Conservation (phyloP, 2,329 filamentous ascomycete genomes). For the Fusarium vanettenii region DNA sequence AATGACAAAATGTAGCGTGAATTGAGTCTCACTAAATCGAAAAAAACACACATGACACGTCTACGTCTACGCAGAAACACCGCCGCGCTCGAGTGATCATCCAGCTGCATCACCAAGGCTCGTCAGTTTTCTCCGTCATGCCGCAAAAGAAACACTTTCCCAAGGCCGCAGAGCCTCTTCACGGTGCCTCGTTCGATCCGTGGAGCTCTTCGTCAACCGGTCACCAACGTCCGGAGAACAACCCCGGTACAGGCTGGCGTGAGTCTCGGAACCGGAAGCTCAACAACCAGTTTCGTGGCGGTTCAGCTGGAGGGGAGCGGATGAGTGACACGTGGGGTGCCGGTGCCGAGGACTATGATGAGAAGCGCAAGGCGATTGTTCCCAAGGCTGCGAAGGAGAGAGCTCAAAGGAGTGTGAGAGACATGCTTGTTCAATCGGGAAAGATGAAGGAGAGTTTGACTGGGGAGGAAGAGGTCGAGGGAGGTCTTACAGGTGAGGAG, state of each 20-base stretch:
- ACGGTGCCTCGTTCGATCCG: constrained; percentile 67
- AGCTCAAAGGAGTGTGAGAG: constrained; percentile 58
- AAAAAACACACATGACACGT: background rate
- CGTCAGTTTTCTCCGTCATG: constrained; percentile 1
- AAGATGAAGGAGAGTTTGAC: constrained; percentile 51
- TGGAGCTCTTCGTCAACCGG: constrained; percentile 82
- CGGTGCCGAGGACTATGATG: constrained; percentile 68
- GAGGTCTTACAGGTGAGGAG: constrained; percentile 37
- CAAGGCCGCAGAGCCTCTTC: constrained; percentile 55
- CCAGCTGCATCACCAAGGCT: background rate
- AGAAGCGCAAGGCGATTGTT: constrained; percentile 56
- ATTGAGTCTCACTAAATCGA: background rate
- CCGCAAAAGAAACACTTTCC: constrained; percentile 15
- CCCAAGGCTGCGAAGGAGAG: constrained; percentile 55
- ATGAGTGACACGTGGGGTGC: constrained; percentile 74
- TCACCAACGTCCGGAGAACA: constrained; percentile 81
- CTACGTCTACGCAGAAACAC: background rate
- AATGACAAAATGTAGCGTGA: constrained; percentile 6
- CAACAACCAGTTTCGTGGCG: constrained; percentile 72
- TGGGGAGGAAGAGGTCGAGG: background rate
- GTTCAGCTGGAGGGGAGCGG: constrained; percentile 67
- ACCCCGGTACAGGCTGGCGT: constrained; percentile 75
- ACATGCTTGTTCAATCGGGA: constrained; percentile 64
- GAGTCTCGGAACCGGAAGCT: constrained; percentile 77
- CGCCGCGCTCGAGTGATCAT: background rate